Base-by-base conservation (phyloP, 768 basidiomycete genomes). In the Rhodotorula graminis region DNA sequence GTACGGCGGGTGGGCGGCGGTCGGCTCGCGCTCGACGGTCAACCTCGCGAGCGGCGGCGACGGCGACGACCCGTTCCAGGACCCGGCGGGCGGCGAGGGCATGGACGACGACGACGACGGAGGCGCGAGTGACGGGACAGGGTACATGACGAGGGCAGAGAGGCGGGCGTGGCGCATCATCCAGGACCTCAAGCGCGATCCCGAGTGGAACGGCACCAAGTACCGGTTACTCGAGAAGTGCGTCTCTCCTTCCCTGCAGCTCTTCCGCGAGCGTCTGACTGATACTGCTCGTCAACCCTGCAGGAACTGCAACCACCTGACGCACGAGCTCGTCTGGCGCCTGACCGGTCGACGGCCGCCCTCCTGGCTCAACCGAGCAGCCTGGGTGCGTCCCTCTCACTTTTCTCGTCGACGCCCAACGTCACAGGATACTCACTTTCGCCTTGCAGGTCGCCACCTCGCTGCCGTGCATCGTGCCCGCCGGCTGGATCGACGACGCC, bases 261-360 rank as follows among this genome's bases (percentile, higher is more conserved):
- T 23, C 4, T 25, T 8, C 23, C 21, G 23, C 11, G 19, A 2
- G 49, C 49, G 9, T 25, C 49, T 11, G 7, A 44, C 42, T 44
- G 42, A 44, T 15, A 15, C 42, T 9, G 9, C 42, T 44, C 42
- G 42, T 44, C 9, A 44, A 15, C 18, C 11, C 47, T 33, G 2
- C 65, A 74, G 73, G 37, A 74, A 74, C 33, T 74, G 73, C 58
- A 74, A 74, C 31, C 31, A 61, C 23, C 70, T 74, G 63, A 74
- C 73, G 29, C 62, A 70, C 55, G 73, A 74, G 58, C 69, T 74
- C 31, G 65, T 74, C 27, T 58, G 57, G 44, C 55, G 69, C 0
- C 25, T 74, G 27, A 74, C 73, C 2, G 73, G 73, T 0, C 55
- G 63, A 6, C 23, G 31, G 10, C 50, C 69, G 27, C 73, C 73